A percentile compares a stretch with the other conserved stretches of the same genome.
Evolutionary conservation across 139 green algal species (phyloP).

Genomic region (Coelastrella sp.): DNA sequence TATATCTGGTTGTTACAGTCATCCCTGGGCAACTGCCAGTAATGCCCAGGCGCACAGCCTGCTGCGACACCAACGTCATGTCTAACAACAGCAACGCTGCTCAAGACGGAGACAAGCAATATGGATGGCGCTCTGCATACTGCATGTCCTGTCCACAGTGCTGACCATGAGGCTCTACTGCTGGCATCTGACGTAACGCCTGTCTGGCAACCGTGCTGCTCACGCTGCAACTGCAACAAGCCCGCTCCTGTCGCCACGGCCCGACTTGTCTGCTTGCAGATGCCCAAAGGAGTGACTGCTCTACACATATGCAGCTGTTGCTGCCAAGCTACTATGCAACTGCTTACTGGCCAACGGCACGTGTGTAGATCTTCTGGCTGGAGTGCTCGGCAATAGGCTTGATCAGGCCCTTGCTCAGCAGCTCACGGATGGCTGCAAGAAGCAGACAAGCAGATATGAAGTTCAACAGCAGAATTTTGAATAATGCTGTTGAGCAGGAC

Average conservation of each 20-base stretch:
- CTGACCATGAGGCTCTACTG: constrained; percentile 2
- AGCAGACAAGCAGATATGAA: constrained; percentile 65
- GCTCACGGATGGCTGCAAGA: constrained; percentile 89
- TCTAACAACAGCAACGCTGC: no score
- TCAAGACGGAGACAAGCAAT: not conserved
- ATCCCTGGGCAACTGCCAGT: no score
- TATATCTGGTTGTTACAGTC: no score
- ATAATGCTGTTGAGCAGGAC: no score
- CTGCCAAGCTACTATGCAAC: not conserved
- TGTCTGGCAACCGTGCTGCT: not conserved
- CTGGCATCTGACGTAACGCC: not conserved
- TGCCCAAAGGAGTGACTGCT: no score
- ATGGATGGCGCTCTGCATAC: not conserved
- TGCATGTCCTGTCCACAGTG: not conserved
- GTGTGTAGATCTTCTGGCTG: constrained; percentile 95
- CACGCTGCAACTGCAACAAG: constrained; percentile 7
- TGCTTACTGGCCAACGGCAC: constrained; percentile 60
- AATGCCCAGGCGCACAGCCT: no score
- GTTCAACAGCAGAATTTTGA: no score
- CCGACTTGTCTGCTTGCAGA: no score
- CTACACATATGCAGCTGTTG: no score
- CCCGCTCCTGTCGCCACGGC: no score
- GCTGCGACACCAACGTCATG: no score
- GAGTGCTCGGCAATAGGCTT: constrained; percentile 83
- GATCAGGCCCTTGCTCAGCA: constrained; percentile 91